Conservation (phyloP, 1,139 yeast species). For the Nakaseomyces uthaithaninus region DNA sequence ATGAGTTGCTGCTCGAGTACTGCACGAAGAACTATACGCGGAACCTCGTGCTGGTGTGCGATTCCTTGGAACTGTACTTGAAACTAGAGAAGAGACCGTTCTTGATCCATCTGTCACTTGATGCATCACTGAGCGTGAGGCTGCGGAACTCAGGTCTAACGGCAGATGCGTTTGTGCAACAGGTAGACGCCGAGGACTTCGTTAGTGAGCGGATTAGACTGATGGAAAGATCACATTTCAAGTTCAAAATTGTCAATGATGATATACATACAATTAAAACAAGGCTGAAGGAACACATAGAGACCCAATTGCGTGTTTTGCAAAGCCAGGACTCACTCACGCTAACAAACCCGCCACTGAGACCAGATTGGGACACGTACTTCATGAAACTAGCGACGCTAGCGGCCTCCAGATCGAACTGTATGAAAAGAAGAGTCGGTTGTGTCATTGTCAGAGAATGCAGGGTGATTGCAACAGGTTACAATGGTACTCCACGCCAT, state of each 20-base stretch:
- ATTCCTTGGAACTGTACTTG: conserved; percentile 39
- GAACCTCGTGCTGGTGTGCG: conserved; percentile 52
- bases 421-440: conserved; percentile 96
- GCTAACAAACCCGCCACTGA: conserved; percentile 42
- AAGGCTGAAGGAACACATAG: conserved; percentile 13
- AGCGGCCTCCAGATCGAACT: conserved; percentile 86
- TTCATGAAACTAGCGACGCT: conserved; percentile 89
- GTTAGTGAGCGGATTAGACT: conserved; percentile 15
- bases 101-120: conserved; percentile 71
- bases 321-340: conserved; percentile 12
- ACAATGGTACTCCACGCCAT: conserved; percentile 93
- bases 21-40: conserved; percentile 66
- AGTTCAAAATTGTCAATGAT: conserved; percentile 15
- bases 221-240: conserved; percentile 23
- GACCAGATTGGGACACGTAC: conserved; percentile 95
- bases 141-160: conserved; percentile 37
- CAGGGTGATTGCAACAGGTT: conserved; percentile 90
- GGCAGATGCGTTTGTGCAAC: conserved; percentile 14
- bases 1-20: conserved; percentile 44
- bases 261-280: conserved; percentile 8
- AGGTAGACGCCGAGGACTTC: conserved; percentile 18
- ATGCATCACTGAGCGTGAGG: conserved; percentile 59
- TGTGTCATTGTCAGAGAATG: conserved; percentile 85
- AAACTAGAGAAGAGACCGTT: conserved; percentile 68
- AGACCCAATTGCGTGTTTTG: conserved; percentile 15